Evolutionary conservation across 352 stramenopile genomes (phyloP).

Genomic region (Globisporangium spiculum): DNA sequence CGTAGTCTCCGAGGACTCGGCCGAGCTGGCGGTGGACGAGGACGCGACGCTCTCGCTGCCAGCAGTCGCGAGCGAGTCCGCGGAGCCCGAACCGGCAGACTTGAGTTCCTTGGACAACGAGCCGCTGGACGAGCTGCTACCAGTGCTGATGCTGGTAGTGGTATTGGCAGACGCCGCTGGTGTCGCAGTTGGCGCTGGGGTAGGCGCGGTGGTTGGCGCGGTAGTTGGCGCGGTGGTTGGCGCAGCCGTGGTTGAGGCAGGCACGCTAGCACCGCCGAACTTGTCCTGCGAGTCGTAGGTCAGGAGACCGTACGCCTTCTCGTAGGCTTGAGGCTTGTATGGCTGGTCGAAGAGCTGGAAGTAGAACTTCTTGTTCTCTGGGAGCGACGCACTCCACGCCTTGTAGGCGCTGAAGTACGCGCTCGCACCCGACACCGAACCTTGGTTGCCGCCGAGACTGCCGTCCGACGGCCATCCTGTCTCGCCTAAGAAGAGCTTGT

Average conservation of each 20-base stretch:
- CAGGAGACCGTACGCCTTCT: constrained; percentile 56
- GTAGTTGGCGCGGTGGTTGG: constrained; percentile 14
- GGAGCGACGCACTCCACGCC: constrained; percentile 41
- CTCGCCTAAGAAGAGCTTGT: constrained; percentile 55
- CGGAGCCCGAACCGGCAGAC: constrained; percentile 12
- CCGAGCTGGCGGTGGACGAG: constrained; percentile 7
- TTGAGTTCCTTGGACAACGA: constrained; percentile 8
- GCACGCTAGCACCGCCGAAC: constrained; percentile 35
- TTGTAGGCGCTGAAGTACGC: constrained; percentile 64
- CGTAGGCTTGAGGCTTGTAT: constrained; percentile 35
- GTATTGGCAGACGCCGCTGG: constrained; percentile 6
- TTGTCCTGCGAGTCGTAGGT: constrained; percentile 43
- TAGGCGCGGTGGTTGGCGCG: constrained; percentile 6
- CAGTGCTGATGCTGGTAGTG: background rate
- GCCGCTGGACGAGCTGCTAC: background rate
- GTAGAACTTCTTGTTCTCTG: constrained; percentile 59
- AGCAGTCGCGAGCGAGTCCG: constrained; percentile 9
- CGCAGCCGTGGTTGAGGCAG: constrained; percentile 19
- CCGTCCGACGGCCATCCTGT: constrained; percentile 50
- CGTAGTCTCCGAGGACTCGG: constrained; percentile 4
- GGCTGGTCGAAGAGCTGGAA: constrained; percentile 79
- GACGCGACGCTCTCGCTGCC: constrained; percentile 12
- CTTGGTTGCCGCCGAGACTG: constrained; percentile 32
- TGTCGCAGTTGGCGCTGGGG: constrained; percentile 1
- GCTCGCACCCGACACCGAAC: constrained; percentile 29